These are phyloP conservation scores for Alternaria triticimaculans DNA, from an alignment of 2,329 filamentous ascomycete genomes.

Conservation along the genomic window DNA sequence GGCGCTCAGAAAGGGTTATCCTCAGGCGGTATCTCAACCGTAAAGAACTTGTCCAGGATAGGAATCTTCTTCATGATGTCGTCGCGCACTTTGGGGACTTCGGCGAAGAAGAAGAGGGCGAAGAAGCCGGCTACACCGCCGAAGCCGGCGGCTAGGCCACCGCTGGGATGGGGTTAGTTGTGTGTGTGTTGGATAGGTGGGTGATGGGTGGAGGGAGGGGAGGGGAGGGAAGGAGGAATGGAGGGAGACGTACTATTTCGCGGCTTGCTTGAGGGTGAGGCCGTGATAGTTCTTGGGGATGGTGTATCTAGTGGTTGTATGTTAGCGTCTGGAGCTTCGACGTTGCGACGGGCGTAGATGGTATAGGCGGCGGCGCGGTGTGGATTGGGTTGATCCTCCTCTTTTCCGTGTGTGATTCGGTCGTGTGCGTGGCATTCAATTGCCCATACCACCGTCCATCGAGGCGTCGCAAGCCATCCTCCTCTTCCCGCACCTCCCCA, in stretches of 20 bases:
- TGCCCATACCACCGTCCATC: neutral
- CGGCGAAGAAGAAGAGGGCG: conserved; percentile 69
- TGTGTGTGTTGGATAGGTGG: neutral
- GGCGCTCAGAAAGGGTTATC: conserved; percentile 66
- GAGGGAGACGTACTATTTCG: conserved; percentile 54
- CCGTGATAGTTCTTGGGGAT: conserved; percentile 58
- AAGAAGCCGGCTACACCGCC: conserved; percentile 65
- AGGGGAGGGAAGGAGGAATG: neutral
- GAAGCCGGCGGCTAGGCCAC: conserved; percentile 59
- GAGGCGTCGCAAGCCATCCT: neutral
- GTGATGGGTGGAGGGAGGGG: neutral
- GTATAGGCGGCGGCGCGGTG: neutral
- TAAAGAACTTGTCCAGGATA: conserved; percentile 63
- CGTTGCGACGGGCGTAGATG: neutral
- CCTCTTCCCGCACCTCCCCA: neutral
- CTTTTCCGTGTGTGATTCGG: neutral
- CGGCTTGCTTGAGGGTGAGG: conserved; percentile 51
- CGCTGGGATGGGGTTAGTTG: conserved; percentile 27
- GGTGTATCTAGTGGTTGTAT: conserved; percentile 56
- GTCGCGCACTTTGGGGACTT: conserved; percentile 66
- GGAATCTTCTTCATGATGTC: conserved; percentile 69
- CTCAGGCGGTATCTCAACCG: conserved; percentile 65
- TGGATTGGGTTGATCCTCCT: neutral
- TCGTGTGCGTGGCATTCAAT: neutral
- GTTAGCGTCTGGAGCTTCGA: conserved; percentile 21